phyloP scores from a whole-genome alignment of 2,329 filamentous ascomycete genomes.

The Colletotrichum filicis region DNA sequence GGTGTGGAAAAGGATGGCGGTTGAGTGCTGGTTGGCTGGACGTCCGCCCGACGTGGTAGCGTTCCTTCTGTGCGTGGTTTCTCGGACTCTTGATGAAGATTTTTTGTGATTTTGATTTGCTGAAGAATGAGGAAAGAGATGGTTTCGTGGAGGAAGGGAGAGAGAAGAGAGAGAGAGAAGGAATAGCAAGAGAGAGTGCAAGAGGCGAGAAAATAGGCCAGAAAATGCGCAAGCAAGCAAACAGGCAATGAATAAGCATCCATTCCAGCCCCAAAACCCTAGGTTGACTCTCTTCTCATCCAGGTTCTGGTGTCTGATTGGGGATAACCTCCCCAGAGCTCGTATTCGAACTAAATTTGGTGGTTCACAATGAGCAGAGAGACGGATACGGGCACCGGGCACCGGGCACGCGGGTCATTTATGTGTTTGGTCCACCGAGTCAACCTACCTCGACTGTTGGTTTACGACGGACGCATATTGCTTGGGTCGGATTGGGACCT shows the following conservation, averaged over 20 bases:
- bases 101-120: background rate
- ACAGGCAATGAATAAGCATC: conserved; percentile 1
- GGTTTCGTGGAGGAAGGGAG: background rate
- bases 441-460: background rate
- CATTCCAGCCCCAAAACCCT: conserved; percentile 1
- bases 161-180: background rate
- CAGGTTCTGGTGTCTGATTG: background rate
- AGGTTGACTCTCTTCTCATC: background rate
- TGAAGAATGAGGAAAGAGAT: background rate
- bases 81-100: background rate
- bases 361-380: background rate
- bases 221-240: conserved; percentile 13
- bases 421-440: background rate
- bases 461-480: background rate
- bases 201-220: background rate
- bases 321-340: background rate
- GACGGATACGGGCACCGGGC: conserved; percentile 8
- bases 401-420: background rate
- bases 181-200: background rate
- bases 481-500: background rate
- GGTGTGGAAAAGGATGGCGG: background rate
- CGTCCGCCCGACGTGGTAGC: background rate
- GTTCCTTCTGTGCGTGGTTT: background rate
- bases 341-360: conserved; percentile 5
- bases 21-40: conserved; percentile 1